A percentile compares a stretch with the other conserved stretches of the same genome.
phyloP scores from a whole-genome alignment of 495 filamentous ascomycete genomes.

The Tuber borchii region DNA sequence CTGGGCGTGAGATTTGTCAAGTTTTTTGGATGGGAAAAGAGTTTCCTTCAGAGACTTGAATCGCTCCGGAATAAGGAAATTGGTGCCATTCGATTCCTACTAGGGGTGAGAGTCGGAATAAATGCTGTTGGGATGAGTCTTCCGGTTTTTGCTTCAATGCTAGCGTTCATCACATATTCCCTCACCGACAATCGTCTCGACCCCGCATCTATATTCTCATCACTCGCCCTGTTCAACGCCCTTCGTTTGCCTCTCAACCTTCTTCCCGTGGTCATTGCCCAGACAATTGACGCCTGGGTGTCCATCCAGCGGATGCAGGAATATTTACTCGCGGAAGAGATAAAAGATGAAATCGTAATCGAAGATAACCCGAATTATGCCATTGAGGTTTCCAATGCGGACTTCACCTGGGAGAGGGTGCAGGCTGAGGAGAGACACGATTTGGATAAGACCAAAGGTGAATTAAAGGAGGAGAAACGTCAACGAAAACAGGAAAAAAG shows the following conservation, averaged over 20 bases:
- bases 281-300: constrained; percentile 80
- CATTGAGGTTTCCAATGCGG: constrained; percentile 62
- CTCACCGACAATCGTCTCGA: constrained; percentile 63
- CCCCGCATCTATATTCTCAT: constrained; percentile 81
- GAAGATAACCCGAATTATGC: constrained; percentile 60
- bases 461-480: constrained; percentile 43
- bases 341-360: constrained; percentile 62
- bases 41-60: constrained; percentile 69
- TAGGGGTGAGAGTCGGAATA: constrained; percentile 77
- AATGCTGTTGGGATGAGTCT: constrained; percentile 70
- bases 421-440: constrained; percentile 46
- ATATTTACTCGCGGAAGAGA: constrained; percentile 78
- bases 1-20: constrained; percentile 91
- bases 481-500: constrained; percentile 45
- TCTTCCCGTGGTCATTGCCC: constrained; percentile 78
- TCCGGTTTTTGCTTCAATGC: constrained; percentile 88
- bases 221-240: constrained; percentile 84
- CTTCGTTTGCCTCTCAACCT: constrained; percentile 83
- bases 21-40: constrained; percentile 88
- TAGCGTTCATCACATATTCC: constrained; percentile 88
- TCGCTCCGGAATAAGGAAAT: constrained; percentile 70
- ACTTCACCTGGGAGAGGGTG: constrained; percentile 89
- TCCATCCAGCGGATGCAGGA: constrained; percentile 78
- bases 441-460: constrained; percentile 44
- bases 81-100: constrained; percentile 65